Evolutionary conservation across 75 land plant species (phyloP).

Genomic region (Ceratopteris richardii): DNA sequence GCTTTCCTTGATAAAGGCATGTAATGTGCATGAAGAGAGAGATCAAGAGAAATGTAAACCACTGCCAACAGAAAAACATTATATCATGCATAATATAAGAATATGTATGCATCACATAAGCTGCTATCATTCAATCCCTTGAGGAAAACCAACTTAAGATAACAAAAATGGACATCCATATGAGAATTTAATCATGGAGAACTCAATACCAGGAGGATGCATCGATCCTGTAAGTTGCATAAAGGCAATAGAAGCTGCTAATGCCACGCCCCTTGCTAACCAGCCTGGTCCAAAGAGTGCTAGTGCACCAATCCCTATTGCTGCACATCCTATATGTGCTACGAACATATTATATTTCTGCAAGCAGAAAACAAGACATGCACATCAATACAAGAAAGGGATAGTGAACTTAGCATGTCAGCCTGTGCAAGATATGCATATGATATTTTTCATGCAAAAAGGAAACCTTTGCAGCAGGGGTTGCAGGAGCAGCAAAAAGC

Average conservation of each 20-base stretch:
- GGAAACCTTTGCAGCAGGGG: slow-evolving; percentile 66
- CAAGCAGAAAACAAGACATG: slow-evolving; percentile 7
- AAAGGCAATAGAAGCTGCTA: slow-evolving; percentile 77
- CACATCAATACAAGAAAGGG: background rate
- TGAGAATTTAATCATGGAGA: too few species aligned
- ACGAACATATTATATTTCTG: slow-evolving; percentile 86
- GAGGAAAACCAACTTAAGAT: too few species aligned
- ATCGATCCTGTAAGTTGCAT: slow-evolving; percentile 53
- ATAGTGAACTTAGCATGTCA: background rate
- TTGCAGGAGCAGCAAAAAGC: slow-evolving; percentile 49
- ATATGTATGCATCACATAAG: too few species aligned
- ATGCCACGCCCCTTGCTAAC: slow-evolving; percentile 59
- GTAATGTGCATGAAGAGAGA: too few species aligned
- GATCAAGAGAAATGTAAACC: too few species aligned
- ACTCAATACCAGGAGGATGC: slow-evolving; percentile 66
- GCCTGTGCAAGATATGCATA: too few species aligned
- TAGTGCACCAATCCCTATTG: slow-evolving; percentile 57
- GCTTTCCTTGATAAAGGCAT: too few species aligned
- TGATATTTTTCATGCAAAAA: too few species aligned
- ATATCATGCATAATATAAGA: too few species aligned
- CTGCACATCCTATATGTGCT: slow-evolving; percentile 71
- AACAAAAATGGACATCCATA: too few species aligned
- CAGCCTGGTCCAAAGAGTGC: slow-evolving; percentile 67
- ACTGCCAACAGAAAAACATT: too few species aligned
- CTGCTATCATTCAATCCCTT: too few species aligned